Evolutionary conservation across 768 basidiomycete species (phyloP).

Genomic region (Mycena chlorophos): DNA sequence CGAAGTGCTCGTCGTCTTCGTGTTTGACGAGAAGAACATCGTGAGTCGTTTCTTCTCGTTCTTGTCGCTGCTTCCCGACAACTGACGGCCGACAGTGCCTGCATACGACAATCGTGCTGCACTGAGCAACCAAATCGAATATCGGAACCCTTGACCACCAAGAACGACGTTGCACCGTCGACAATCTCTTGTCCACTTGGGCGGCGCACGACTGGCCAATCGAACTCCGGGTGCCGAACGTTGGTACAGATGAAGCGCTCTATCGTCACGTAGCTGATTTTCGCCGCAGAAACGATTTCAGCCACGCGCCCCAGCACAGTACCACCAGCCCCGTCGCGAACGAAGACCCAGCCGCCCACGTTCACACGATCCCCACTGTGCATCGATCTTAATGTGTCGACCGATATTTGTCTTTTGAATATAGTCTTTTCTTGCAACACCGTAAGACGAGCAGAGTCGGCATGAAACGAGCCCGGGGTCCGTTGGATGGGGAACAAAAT

Average conservation of each 20-base stretch:
- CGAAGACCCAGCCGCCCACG: neutral
- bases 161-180: neutral
- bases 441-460: neutral
- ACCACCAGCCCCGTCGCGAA: neutral
- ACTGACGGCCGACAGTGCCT: conserved; percentile 8
- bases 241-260: neutral
- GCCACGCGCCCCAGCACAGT: neutral
- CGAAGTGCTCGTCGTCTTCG: neutral
- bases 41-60: conserved; percentile 14
- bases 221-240: neutral
- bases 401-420: neutral
- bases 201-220: neutral
- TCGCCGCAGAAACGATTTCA: neutral
- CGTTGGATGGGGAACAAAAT: neutral
- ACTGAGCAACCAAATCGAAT: conserved; percentile 17
- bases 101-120: conserved; percentile 20
- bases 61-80: conserved; percentile 3
- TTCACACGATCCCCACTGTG: neutral
- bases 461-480: neutral
- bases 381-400: neutral
- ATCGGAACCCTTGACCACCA: neutral
- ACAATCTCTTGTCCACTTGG: neutral
- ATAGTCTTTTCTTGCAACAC: neutral
- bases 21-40: neutral
- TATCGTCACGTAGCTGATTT: neutral